Conservation (phyloP, 2,329 filamentous ascomycete genomes). For the Graphilbum ipis-grandicollis region DNA sequence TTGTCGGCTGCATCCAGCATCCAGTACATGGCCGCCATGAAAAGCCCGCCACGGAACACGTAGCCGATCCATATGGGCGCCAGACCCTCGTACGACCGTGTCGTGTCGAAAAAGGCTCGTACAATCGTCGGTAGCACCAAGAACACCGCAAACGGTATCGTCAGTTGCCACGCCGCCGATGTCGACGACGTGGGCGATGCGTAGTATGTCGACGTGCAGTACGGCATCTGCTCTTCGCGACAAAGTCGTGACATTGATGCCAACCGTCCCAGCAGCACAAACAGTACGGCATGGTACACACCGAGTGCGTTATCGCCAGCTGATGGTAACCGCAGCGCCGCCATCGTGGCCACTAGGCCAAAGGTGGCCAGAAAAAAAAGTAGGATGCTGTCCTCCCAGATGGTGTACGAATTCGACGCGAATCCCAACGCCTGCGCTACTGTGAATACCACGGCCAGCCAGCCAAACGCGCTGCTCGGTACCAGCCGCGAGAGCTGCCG, state of each 20-base stretch:
- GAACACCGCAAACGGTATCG: conserved; percentile 60
- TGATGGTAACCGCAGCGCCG: conserved; percentile 56
- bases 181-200: conserved; percentile 82
- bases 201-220: conserved; percentile 90
- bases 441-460: conserved; percentile 65
- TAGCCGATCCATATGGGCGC: conserved; percentile 72
- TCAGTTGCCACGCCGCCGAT: conserved; percentile 76
- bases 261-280: conserved; percentile 60
- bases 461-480: conserved; percentile 74
- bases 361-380: conserved; percentile 85
- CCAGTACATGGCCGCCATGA: conserved; percentile 73
- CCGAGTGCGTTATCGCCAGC: conserved; percentile 55
- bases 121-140: conserved; percentile 56
- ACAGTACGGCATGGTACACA: conserved; percentile 70
- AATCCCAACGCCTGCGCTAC: conserved; percentile 84
- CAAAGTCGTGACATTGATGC: conserved; percentile 84
- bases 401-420: conserved; percentile 93
- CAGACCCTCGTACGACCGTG: conserved; percentile 73
- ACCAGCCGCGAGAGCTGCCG: conserved; percentile 30
- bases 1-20: conserved; percentile 78
- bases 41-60: conserved; percentile 57
- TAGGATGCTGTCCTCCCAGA: conserved; percentile 94
- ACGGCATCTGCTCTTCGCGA: conserved; percentile 96
- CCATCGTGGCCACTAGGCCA: conserved; percentile 54
- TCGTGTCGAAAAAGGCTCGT: conserved; percentile 65